These are phyloP conservation scores for Suhomyces terraborum DNA, from an alignment of 1,139 yeast species.

Conservation along the genomic window DNA sequence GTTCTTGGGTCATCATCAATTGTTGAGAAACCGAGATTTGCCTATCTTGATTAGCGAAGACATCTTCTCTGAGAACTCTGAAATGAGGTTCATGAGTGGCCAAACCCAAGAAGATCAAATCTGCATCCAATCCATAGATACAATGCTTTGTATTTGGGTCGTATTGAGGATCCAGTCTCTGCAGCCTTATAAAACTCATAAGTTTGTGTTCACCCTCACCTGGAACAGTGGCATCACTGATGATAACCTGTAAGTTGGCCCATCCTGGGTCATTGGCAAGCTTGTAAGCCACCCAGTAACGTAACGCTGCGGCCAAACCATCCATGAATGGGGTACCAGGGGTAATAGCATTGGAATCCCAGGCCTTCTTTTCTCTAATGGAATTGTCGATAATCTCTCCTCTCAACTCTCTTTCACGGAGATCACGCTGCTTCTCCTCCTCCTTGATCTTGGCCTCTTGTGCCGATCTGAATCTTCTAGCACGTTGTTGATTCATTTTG, in stretches of 20 bases:
- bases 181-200: constrained; percentile 88
- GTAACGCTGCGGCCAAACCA: constrained; percentile 73
- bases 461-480: constrained; percentile 94
- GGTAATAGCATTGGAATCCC: constrained; percentile 97
- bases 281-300: constrained; percentile 90
- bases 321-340: constrained; percentile 99
- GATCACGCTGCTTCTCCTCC: constrained; percentile 58
- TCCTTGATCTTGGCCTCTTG: constrained; percentile 78
- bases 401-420: constrained; percentile 52
- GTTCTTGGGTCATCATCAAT: constrained; percentile 61
- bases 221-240: constrained; percentile 96
- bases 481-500: constrained; percentile 97
- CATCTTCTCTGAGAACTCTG: constrained; percentile 91
- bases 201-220: constrained; percentile 99
- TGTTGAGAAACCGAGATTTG: constrained; percentile 53
- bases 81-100: constrained; percentile 98
- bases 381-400: constrained; percentile 71
- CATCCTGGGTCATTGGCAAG: constrained; percentile 86
- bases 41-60: constrained; percentile 68
- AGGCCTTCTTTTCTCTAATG: constrained; percentile 56
- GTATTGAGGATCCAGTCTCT: constrained; percentile 82
- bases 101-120: constrained; percentile 90
- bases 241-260: constrained; percentile 79
- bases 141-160: constrained; percentile 91
- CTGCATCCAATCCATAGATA: constrained; percentile 97